Conservation (phyloP, 371 early-diverging fungal species). For the Mortierella sp. region DNA sequence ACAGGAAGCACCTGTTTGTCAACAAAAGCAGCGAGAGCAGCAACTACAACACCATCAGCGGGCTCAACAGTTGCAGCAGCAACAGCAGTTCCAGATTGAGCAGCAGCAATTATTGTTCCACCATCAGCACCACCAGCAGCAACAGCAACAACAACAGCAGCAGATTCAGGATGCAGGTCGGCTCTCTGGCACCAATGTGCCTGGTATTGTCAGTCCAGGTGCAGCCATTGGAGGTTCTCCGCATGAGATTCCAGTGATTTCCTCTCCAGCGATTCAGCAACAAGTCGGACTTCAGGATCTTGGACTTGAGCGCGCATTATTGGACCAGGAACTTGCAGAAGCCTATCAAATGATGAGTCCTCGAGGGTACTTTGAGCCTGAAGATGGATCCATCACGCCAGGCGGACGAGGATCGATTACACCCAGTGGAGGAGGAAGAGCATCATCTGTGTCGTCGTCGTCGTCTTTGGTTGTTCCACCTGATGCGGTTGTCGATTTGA, state of each 20-base stretch:
- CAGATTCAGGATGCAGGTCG: background rate
- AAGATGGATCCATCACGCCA: background rate
- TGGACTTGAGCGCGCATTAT: background rate
- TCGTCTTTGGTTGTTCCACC: background rate
- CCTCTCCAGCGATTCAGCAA: background rate
- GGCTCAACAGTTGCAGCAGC: background rate
- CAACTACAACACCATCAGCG: background rate
- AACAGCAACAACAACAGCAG: background rate
- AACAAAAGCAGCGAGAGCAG: background rate
- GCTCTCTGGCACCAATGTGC: background rate
- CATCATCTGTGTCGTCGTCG: too few species aligned
- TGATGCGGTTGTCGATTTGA: background rate
- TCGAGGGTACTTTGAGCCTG: background rate
- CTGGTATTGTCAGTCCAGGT: background rate
- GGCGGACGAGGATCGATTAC: background rate
- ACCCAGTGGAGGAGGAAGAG: background rate
- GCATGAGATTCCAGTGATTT: background rate
- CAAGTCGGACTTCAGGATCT: background rate
- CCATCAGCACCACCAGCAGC: background rate
- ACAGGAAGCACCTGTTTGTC: background rate
- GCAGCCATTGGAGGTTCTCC: background rate
- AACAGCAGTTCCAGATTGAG: slow-evolving; percentile 1
- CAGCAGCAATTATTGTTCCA: background rate
- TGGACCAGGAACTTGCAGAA: background rate
- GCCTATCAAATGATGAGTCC: background rate